Evolutionary conservation across 1,284 basidiomycete genomes (phyloP), one percentile per base, ranked within the genome.

Genomic region (Leccinum huronense): DNA sequence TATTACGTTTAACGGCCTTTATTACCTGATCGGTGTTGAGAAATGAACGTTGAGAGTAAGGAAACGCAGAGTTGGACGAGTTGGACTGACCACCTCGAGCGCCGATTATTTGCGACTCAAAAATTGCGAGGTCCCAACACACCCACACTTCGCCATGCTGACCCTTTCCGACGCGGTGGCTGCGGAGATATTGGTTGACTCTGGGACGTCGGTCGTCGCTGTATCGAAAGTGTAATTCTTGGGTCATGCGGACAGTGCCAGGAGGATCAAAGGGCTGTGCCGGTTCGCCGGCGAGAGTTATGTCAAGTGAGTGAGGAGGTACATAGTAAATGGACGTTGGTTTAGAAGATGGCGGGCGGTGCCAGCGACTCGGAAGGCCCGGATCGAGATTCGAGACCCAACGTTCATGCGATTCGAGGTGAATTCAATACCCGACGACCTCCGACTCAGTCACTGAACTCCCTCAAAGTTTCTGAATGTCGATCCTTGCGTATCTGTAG

Each of bases 131-230:
- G 75, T 90, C 87, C 72, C 82, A 81, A 58, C 90, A 91, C 3
- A 89, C 80, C 73, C 85, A 88, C 63, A 95, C 93, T 71, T 88
- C 85, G 51, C 93, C 93, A 74, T 95, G 93, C 72, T 93, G 91
- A 5, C 93, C 93, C 63, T 83, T 84, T 11, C 93, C 93, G 27
- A 95, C 86, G 71, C 83, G 84, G 61, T 83, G 79, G 63, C 82
- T 80, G 65, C 93, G 86, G 68, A 86, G 78, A 75, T 94, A 94
- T 74, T 93, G 89, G 78, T 95, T 95, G 71, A 94, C 82, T 81
- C 89, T 87, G 60, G 81, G 77, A 61, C 75, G 72, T 36, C 73
- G 70, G 68, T 78, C 73, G 69, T 77, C 60, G 71, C 71, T 76
- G 75, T 64, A 79, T 74, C 60, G 78, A 72, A 75, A 71, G 51